These are phyloP conservation scores for Puccinia novopanici DNA, from an alignment of 1,284 basidiomycete genomes.

Conservation along the genomic window DNA sequence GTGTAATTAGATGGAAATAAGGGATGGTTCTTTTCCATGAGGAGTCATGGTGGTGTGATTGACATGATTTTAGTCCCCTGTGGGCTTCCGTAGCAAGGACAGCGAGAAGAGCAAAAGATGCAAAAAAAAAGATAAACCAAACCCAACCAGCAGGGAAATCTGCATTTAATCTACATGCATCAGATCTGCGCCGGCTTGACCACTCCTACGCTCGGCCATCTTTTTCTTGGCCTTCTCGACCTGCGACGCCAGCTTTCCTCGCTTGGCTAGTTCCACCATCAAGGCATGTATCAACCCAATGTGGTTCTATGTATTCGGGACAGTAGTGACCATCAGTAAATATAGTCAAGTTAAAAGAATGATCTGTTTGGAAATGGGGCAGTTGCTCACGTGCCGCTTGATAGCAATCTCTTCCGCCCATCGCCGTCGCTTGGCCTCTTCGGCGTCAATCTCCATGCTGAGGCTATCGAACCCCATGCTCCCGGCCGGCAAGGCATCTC, in stretches of 20 bases:
- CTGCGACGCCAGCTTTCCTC: slow-evolving; percentile 63
- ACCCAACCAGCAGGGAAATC: no score
- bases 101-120: no score
- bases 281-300: slow-evolving; percentile 72
- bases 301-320: slow-evolving; percentile 77
- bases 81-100: no score
- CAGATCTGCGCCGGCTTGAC: slow-evolving; percentile 53
- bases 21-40: no score
- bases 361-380: slow-evolving; percentile 14
- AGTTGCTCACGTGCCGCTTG: slow-evolving; percentile 63
- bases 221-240: slow-evolving; percentile 58
- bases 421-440: slow-evolving; percentile 72
- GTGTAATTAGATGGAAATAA: no score
- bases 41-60: no score
- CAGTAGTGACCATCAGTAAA: slow-evolving; percentile 71
- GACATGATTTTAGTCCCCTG: no score
- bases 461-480: slow-evolving; percentile 53
- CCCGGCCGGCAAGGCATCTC: slow-evolving; percentile 64
- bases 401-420: slow-evolving; percentile 64
- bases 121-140: no score
- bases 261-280: slow-evolving; percentile 69
- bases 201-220: slow-evolving; percentile 58
- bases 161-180: slow-evolving; percentile 55
- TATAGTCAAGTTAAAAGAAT: background rate
- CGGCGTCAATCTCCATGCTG: slow-evolving; percentile 67